These are phyloP conservation scores for Pouteria campechiana DNA, from an alignment of 179 eudicot species.

Conservation along the genomic window DNA sequence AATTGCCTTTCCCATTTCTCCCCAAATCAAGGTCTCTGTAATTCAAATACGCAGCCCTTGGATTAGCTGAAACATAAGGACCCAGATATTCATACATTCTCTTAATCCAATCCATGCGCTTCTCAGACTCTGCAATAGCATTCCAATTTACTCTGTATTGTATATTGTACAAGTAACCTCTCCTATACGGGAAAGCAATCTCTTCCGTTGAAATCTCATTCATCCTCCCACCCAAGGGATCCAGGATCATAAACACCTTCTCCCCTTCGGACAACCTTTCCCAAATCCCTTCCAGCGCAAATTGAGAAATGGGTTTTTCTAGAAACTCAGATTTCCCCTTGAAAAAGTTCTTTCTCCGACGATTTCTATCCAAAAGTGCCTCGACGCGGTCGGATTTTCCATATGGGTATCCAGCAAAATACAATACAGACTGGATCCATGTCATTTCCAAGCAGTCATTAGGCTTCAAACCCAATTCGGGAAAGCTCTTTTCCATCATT, in stretches of 20 bases:
- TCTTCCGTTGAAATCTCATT: constrained; percentile 16
- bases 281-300: constrained; percentile 22
- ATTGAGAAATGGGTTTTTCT: constrained; percentile 13
- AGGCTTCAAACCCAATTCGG: constrained; percentile 13
- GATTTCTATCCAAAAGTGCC: constrained; percentile 11
- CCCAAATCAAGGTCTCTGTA: constrained; percentile 21
- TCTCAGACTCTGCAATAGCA: neutral
- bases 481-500: constrained; percentile 10
- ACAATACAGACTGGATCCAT: constrained; percentile 19
- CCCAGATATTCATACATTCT: constrained; percentile 7
- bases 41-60: constrained; percentile 9
- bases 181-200: constrained; percentile 29
- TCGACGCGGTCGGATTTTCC: constrained; percentile 3
- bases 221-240: constrained; percentile 34
- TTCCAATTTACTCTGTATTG: constrained; percentile 27
- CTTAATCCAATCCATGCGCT: constrained; percentile 12
- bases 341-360: constrained; percentile 11
- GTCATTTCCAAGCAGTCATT: constrained; percentile 20
- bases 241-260: constrained; percentile 12
- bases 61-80: constrained; percentile 7
- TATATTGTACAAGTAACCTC: constrained; percentile 22
- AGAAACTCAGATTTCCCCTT: constrained; percentile 32
- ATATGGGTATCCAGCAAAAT: constrained; percentile 11
- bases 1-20: neutral
- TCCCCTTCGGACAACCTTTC: constrained; percentile 15